These are phyloP conservation scores for Pseudopyricularia cyperi DNA, from an alignment of 2,329 filamentous ascomycete species.

Conservation along the genomic window DNA sequence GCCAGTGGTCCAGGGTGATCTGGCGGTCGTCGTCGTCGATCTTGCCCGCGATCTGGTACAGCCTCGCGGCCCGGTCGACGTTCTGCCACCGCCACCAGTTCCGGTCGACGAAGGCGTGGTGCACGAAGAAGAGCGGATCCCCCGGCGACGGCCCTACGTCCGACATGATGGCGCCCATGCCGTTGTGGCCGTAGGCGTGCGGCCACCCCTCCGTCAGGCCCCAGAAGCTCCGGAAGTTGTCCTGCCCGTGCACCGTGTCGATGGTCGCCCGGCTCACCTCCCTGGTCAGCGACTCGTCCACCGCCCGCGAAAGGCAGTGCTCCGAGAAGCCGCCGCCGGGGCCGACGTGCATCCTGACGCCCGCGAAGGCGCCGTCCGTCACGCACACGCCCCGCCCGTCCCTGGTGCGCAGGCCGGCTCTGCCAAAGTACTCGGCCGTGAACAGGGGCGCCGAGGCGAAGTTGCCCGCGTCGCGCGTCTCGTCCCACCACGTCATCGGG, in stretches of 20 bases:
- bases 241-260: conserved; percentile 16
- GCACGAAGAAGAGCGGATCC: conserved; percentile 21
- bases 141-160: conserved; percentile 19
- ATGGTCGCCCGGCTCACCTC: conserved; percentile 17
- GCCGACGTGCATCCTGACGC: conserved; percentile 16
- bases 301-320: conserved; percentile 19
- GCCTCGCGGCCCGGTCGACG: conserved; percentile 6
- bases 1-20: conserved; percentile 7
- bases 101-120: conserved; percentile 20
- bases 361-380: conserved; percentile 16
- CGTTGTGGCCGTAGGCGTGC: conserved; percentile 22
- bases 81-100: conserved; percentile 19
- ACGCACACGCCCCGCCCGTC: conserved; percentile 19
- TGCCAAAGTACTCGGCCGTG: conserved; percentile 15
- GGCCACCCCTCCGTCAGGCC: conserved; percentile 20
- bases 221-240: conserved; percentile 16
- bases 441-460: conserved; percentile 18
- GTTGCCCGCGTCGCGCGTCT: conserved; percentile 19
- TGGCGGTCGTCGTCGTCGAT: neutral
- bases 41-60: conserved; percentile 6
- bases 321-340: conserved; percentile 12
- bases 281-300: conserved; percentile 17
- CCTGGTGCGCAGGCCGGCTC: conserved; percentile 12
- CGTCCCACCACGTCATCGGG: conserved; percentile 26
- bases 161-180: conserved; percentile 21